Conservation (phyloP, 768 basidiomycete genomes). For the Psilocybe tampanensis region DNA sequence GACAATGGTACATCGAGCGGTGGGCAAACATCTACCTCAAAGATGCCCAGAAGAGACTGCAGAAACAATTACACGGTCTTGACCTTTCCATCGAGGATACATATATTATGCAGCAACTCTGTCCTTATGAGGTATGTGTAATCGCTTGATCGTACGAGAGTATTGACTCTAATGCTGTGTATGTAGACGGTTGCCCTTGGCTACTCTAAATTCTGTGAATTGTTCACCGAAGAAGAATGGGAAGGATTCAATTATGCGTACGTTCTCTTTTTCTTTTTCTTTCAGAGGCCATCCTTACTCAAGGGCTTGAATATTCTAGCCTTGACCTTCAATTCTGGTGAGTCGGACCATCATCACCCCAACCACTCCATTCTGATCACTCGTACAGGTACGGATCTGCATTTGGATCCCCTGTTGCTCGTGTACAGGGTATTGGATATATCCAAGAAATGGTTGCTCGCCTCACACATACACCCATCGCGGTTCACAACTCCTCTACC, state of each 20-base stretch:
- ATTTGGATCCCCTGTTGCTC: constrained; percentile 81
- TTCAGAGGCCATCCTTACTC: not conserved
- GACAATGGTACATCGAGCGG: constrained; percentile 51
- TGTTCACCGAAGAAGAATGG: constrained; percentile 94
- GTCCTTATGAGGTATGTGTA: constrained; percentile 73
- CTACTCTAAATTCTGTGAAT: constrained; percentile 87
- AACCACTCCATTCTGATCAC: not conserved
- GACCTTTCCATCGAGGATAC: constrained; percentile 67
- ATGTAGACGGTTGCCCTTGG: constrained; percentile 81
- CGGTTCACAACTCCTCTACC: constrained; percentile 75
- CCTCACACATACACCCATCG: constrained; percentile 75
- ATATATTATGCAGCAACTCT: constrained; percentile 79
- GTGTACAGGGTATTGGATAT: constrained; percentile 78
- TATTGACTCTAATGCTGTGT: constrained; percentile 24
- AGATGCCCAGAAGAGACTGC: constrained; percentile 62
- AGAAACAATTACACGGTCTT: constrained; percentile 60
- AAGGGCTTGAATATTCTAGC: constrained; percentile 31
- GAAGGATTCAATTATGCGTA: constrained; percentile 88
- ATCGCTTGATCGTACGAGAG: not conserved
- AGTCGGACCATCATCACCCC: constrained; percentile 6
- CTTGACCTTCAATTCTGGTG: constrained; percentile 54
- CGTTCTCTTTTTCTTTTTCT: constrained; percentile 24
- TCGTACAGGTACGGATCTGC: constrained; percentile 63
- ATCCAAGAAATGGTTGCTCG: constrained; percentile 84
- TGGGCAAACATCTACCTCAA: constrained; percentile 79